phyloP scores from a whole-genome alignment of 2,329 filamentous ascomycete species.

The Cladosporium oxysporum region DNA sequence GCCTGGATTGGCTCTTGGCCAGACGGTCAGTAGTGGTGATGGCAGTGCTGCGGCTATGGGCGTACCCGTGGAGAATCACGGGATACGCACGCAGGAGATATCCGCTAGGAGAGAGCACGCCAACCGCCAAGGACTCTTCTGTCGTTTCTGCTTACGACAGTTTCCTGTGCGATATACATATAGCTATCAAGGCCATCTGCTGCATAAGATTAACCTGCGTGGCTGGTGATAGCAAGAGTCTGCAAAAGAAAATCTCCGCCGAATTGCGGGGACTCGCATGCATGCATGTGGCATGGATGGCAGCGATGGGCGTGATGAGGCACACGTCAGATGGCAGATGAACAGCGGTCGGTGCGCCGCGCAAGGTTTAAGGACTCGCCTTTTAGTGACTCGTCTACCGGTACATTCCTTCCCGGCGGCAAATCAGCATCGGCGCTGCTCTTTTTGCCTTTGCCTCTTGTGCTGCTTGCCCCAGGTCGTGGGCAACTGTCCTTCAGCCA shows the following conservation, averaged over 20 bases:
- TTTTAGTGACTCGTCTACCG: slow-evolving; percentile 11
- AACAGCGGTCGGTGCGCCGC: slow-evolving; percentile 13
- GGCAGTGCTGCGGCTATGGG: neutral
- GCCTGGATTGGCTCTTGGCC: neutral
- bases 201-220: neutral
- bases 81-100: neutral
- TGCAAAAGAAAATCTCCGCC: slow-evolving; percentile 16
- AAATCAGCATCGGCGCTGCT: slow-evolving; percentile 3
- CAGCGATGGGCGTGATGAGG: neutral
- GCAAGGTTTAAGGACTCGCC: slow-evolving; percentile 14
- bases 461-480: slow-evolving; percentile 14
- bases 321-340: slow-evolving; percentile 7
- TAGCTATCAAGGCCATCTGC: neutral
- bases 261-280: slow-evolving; percentile 12
- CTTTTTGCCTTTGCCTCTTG: slow-evolving; percentile 2
- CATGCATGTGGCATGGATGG: neutral
- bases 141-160: too few species aligned
- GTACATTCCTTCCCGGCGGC: slow-evolving; percentile 5
- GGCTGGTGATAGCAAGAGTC: neutral
- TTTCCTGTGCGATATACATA: neutral
- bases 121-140: neutral
- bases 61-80: neutral
- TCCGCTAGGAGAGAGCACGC: neutral
- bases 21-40: neutral
- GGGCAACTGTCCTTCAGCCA: slow-evolving; percentile 12